Conservation (phyloP, 2,329 filamentous ascomycete species). For the Coniella lustricola region DNA sequence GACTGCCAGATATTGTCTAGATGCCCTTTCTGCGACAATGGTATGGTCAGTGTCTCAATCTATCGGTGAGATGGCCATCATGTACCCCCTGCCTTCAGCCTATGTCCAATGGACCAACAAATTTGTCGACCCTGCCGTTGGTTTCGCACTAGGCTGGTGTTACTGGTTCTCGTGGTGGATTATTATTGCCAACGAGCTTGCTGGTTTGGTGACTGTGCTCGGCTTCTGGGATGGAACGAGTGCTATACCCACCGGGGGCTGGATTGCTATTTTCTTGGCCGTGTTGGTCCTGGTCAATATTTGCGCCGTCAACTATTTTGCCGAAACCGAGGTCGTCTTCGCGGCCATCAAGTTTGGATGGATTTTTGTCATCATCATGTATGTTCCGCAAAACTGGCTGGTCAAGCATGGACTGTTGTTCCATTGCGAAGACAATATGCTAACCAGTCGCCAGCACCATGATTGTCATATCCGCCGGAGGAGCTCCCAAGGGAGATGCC, state of each 20-base stretch:
- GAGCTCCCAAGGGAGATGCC: conserved; percentile 27
- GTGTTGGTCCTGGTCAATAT: conserved; percentile 33
- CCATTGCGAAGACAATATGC: not conserved
- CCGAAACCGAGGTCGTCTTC: conserved; percentile 37
- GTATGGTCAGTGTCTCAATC: conserved; percentile 39
- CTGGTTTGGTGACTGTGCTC: conserved; percentile 34
- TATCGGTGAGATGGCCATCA: conserved; percentile 38
- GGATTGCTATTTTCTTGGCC: conserved; percentile 36
- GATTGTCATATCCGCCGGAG: conserved; percentile 36
- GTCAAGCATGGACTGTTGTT: not conserved
- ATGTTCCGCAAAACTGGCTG: not conserved
- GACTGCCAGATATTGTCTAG: not conserved
- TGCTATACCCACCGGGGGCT: conserved; percentile 34
- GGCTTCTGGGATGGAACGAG: conserved; percentile 33
- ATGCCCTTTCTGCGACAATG: conserved; percentile 36
- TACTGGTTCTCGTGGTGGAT: conserved; percentile 39
- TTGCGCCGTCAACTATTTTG: conserved; percentile 35
- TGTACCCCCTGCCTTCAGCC: conserved; percentile 38
- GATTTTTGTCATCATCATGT: conserved; percentile 40
- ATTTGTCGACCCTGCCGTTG: conserved; percentile 35
- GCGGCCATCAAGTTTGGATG: conserved; percentile 39
- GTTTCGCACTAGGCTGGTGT: conserved; percentile 39
- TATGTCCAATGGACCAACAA: conserved; percentile 41
- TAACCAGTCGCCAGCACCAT: conserved; percentile 22
- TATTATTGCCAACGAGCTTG: conserved; percentile 37